Base-by-base conservation (phyloP, 352 stramenopile genomes). In the Sclerospora graminicola region DNA sequence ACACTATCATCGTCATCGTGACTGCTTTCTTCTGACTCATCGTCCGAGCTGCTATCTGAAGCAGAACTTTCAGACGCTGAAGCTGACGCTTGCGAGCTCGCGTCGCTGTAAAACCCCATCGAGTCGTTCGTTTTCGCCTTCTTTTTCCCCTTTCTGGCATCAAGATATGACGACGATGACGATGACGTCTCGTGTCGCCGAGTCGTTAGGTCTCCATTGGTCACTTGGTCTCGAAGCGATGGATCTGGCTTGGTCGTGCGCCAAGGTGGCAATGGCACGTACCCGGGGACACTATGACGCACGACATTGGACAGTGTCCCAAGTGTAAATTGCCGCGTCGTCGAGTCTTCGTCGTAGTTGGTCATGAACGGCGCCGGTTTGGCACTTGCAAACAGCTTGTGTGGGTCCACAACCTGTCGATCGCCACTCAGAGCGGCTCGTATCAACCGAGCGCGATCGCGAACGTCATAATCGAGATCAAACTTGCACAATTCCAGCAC, bases 401-500 rank as follows among this genome's bases (percentile, higher is more conserved):
- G 66, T 4, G 65, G 70, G 48, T 84, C 80, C 31, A 85, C 65
- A 24, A 78, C 51, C 3, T 48, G 68, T 1, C 63, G 61, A 30
- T 86, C 74, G 8, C 67, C 73, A 6, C 78, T 79, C 13, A 89
- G 40, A 0, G 69, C 62, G 34, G 78, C 70, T 16, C 78, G 76
- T n/a, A 97, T 63, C 31, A 97, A 69, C 33, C 91, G 80, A 15
- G 82, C 84, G 5, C 89, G 81, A 48, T 97, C 91, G 6, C 91
- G 82, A 4, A 97, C 67, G 35, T 97, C 91, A 45, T 95, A 96
- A 50, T 96, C 83, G 5, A 80, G 55, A 56, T 97, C 91, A 46
- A 96, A 97, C 48, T 94, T 83, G 42, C 79, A 89, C 21, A 97
- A 58, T 50, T 97, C 86, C 26, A 97, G 78, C 41, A 97, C 76